Evolutionary conservation across 2,329 filamentous ascomycete species (phyloP).

Genomic region (Fusarium xyrophilum): DNA sequence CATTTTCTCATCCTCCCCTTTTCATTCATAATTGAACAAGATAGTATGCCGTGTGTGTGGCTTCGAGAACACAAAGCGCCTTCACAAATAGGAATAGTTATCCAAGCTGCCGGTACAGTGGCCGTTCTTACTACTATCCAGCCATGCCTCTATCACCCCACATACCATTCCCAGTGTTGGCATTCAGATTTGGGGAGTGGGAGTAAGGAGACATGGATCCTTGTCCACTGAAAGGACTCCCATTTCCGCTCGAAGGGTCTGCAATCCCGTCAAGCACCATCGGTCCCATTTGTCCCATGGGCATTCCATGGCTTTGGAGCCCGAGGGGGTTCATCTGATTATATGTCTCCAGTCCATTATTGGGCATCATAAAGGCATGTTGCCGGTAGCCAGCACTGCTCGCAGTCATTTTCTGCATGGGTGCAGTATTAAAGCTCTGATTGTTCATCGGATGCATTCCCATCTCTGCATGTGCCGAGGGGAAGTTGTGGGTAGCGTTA

Average conservation of each 20-base stretch:
- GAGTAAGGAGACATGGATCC: slow-evolving; percentile 47
- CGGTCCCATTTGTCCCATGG: slow-evolving; percentile 43
- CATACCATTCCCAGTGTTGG: slow-evolving; percentile 30
- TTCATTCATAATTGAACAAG: slow-evolving; percentile 5
- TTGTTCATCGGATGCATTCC: slow-evolving; percentile 40
- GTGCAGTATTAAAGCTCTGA: slow-evolving; percentile 32
- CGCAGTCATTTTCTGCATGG: slow-evolving; percentile 39
- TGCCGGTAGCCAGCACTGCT: slow-evolving; percentile 38
- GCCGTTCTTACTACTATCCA: slow-evolving; percentile 17
- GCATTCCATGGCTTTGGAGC: slow-evolving; percentile 40
- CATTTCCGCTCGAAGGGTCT: slow-evolving; percentile 44
- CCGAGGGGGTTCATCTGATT: slow-evolving; percentile 45
- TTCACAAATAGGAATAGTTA: neutral
- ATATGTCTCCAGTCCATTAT: slow-evolving; percentile 44
- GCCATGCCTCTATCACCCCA: slow-evolving; percentile 31
- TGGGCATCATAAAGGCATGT: slow-evolving; percentile 40
- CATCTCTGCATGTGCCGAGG: slow-evolving; percentile 37
- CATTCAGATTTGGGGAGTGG: slow-evolving; percentile 45
- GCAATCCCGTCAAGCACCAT: slow-evolving; percentile 45
- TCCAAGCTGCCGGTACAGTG: neutral
- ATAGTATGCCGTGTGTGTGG: neutral
- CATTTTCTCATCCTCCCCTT: slow-evolving; percentile 7
- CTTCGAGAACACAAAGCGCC: neutral
- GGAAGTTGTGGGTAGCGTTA: slow-evolving; percentile 40
- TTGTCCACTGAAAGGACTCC: slow-evolving; percentile 49